These are phyloP conservation scores for Streptanthus diversifolius DNA, from an alignment of 345 rosid genomes.

Conservation along the genomic window DNA sequence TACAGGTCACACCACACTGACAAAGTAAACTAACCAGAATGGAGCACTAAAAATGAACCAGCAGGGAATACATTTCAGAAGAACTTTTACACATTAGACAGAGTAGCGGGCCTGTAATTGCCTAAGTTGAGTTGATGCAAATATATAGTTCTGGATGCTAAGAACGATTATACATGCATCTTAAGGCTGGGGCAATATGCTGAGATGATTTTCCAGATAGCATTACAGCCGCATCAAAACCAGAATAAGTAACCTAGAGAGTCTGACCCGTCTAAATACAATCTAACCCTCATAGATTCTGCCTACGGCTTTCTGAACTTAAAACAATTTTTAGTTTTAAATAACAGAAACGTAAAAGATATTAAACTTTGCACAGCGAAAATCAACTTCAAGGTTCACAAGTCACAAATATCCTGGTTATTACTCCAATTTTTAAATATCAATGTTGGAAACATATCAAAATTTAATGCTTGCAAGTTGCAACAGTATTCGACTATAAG, in stretches of 20 bases:
- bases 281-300: slow-evolving; percentile 2
- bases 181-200: not conserved
- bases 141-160: not conserved
- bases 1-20: not conserved
- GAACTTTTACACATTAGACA: not conserved
- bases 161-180: slow-evolving; percentile 1
- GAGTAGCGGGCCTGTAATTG: not conserved
- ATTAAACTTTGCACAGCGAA: slow-evolving; percentile 3
- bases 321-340: not conserved
- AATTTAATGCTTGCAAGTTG: slow-evolving; percentile 12
- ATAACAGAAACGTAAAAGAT: not conserved
- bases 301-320: slow-evolving; percentile 7
- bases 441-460: not conserved
- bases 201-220: not conserved
- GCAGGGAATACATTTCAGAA: slow-evolving; percentile 8
- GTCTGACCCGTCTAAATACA: not conserved
- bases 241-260: slow-evolving; percentile 7
- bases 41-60: slow-evolving; percentile 3
- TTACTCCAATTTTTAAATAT: slow-evolving; percentile 2
- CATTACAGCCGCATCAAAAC: not conserved
- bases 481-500: not conserved
- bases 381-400: not conserved
- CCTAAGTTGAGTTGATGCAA: not conserved
- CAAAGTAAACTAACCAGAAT: slow-evolving; percentile 12
- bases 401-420: slow-evolving; percentile 12